A percentile compares a stretch with the other conserved stretches of the same genome.
Conservation (phyloP, 2,329 filamentous ascomycete genomes). For the Bertia moriformis region DNA sequence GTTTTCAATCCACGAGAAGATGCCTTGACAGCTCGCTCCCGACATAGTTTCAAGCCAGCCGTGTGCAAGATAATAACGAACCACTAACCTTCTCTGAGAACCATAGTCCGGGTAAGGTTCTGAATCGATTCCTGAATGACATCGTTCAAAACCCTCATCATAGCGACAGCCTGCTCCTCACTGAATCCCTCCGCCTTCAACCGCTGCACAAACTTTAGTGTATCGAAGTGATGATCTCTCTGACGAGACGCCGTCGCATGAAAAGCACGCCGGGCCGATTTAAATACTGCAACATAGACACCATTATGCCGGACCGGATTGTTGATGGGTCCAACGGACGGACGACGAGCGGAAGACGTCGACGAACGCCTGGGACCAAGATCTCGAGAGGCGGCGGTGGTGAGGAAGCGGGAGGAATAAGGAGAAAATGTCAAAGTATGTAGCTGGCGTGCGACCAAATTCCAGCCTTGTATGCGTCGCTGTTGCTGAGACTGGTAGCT, state of each 20-base stretch:
- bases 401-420: constrained; percentile 2
- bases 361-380: background rate
- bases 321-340: constrained; percentile 7
- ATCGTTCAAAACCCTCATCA: constrained; percentile 94
- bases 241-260: constrained; percentile 46
- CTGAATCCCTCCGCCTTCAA: constrained; percentile 86
- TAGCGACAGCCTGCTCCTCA: constrained; percentile 86
- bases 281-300: constrained; percentile 27
- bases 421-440: constrained; percentile 5
- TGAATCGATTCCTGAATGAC: constrained; percentile 98
- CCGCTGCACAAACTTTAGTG: constrained; percentile 86
- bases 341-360: constrained; percentile 2
- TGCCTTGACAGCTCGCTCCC: too few relatives aligned
- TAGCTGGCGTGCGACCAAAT: constrained; percentile 8
- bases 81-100: constrained; percentile 54
- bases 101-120: constrained; percentile 95
- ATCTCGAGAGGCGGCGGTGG: background rate
- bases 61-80: background rate
- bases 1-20: too few relatives aligned
- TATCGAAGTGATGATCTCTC: constrained; percentile 93
- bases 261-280: constrained; percentile 33
- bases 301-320: constrained; percentile 26
- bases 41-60: too few relatives aligned
- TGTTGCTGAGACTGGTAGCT: constrained; percentile 10
- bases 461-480: constrained; percentile 9